Percentiles rank a stretch among this genome's conserved stretches.
phyloP scores from a whole-genome alignment of 495 filamentous ascomycete genomes.

The Daldinia concentrica region DNA sequence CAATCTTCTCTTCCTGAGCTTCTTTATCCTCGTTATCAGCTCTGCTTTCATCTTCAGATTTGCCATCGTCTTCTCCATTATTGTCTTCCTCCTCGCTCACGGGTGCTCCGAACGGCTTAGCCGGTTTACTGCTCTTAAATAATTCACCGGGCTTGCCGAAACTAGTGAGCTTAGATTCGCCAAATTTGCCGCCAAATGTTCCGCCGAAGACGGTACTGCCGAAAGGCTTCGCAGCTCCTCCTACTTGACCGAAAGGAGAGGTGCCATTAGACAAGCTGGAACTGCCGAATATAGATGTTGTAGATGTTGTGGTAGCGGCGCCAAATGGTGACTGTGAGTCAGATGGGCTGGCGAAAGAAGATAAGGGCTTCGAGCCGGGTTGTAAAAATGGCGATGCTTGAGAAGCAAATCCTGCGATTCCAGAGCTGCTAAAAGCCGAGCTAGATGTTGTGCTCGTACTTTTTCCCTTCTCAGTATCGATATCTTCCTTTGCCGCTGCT shows the following conservation, averaged over 20 bases:
- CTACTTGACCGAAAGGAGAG: conserved; percentile 42
- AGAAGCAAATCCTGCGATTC: conserved; percentile 43
- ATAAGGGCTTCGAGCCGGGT: conserved; percentile 39
- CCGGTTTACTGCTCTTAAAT: conserved; percentile 65
- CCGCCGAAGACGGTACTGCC: conserved; percentile 51
- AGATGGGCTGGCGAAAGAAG: conserved; percentile 54
- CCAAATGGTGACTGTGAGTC: conserved; percentile 36
- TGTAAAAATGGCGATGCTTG: conserved; percentile 47
- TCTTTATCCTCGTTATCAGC: conserved; percentile 54
- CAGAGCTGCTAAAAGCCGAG: conserved; percentile 44
- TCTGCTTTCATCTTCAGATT: conserved; percentile 55
- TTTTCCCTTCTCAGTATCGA: conserved; percentile 15
- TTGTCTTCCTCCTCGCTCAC: conserved; percentile 68
- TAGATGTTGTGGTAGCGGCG: conserved; percentile 9
- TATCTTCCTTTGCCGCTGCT: neutral
- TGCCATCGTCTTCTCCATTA: conserved; percentile 57
- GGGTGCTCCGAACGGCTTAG: conserved; percentile 76
- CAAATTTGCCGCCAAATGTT: conserved; percentile 55
- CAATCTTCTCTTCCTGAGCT: conserved; percentile 54
- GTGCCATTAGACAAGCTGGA: conserved; percentile 29
- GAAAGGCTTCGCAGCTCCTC: conserved; percentile 32
- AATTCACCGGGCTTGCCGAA: conserved; percentile 73
- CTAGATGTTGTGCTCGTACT: conserved; percentile 26
- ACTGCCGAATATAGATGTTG: conserved; percentile 36
- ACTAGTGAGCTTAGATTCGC: conserved; percentile 63